These are phyloP conservation scores for Blepharisma japonicum DNA, from an alignment of 73 alveolate genomes.

Conservation along the genomic window DNA sequence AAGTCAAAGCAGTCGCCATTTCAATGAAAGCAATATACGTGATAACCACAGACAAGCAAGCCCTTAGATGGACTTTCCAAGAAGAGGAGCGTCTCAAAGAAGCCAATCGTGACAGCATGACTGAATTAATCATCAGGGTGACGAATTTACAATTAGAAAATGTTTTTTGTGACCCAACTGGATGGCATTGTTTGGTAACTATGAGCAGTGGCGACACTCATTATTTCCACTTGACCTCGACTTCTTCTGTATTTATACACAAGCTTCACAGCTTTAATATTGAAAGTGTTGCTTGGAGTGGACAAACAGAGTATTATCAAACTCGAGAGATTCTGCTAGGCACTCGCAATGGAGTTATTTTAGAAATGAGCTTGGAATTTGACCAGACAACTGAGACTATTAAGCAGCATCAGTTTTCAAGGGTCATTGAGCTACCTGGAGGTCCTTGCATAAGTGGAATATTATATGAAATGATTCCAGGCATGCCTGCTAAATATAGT, in stretches of 20 bases:
- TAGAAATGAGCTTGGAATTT: slow-evolving; percentile 13
- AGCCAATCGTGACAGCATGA: not conserved
- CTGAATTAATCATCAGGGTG: slow-evolving; percentile 17
- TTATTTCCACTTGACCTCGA: slow-evolving; percentile 10
- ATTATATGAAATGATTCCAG: slow-evolving; percentile 12
- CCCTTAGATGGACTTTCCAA: slow-evolving; percentile 12
- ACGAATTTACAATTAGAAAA: not conserved
- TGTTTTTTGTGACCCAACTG: slow-evolving; percentile 26
- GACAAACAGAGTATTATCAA: not conserved
- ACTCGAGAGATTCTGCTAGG: slow-evolving; percentile 24
- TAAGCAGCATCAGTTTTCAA: not conserved
- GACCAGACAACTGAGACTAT: slow-evolving; percentile 4
- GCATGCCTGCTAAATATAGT: slow-evolving; percentile 4
- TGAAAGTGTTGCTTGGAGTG: slow-evolving; percentile 15
- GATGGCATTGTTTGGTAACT: slow-evolving; percentile 30
- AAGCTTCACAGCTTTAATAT: not conserved
- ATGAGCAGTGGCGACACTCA: not conserved
- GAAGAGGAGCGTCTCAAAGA: not conserved
- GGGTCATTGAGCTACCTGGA: not conserved
- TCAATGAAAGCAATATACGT: slow-evolving; percentile 27
- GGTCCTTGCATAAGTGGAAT: not conserved
- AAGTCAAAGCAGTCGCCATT: slow-evolving; percentile 20
- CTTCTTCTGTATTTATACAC: not conserved
- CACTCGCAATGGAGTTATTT: slow-evolving; percentile 16
- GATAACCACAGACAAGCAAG: slow-evolving; percentile 17